Evolutionary conservation across 805 yeast genomes (phyloP), one percentile per base, ranked within the genome.

Genomic region (Limtongia smithiae): DNA sequence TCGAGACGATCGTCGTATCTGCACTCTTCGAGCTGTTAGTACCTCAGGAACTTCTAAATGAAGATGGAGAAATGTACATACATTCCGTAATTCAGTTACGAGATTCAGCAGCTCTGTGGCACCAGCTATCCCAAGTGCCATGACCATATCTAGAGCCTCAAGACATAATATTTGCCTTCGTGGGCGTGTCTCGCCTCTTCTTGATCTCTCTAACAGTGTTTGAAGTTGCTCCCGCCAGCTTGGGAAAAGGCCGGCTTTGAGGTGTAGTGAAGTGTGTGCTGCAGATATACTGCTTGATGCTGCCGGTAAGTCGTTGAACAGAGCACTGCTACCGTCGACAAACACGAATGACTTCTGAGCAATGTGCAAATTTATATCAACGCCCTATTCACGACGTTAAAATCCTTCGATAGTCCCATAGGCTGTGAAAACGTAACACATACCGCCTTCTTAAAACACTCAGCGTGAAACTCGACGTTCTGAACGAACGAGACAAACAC

Each of bases 71-170:
- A 9, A 15, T 5, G 18, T 6, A 4, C 27, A 15, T 40, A 51
- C 55, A 37, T 37, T 31, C 24, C 47, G 48, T 22, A 51, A 27
- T 28, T 47, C 47, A n/a, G 30, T 30, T 2, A 51, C 22, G 21
- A 47, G 32, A 5, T 12, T 17, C 18, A 47, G 37, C 15, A 39
- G 25, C 25, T 51, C 52, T 6, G 21, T 4, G 11, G 37, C 34
- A 28, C 25, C 17, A 33, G 44, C 14, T 5, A 48, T 21, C 15
- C 39, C 48, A 9, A 49, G 25, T 5, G 50, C 45, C 18, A 35
- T 44, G 28, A 52, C 15, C 17, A 41, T n/a, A 15, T 52, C 57
- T n/a, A 52, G 14, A 2, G 54, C 57, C n/a, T 52, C 57, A 20
- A 52, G 18, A 24, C 45, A 22, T 5, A 52, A 17, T 22, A 37